Percentiles rank a stretch among this genome's conserved stretches.
Evolutionary conservation across 2,329 filamentous ascomycete genomes (phyloP).

Genomic region (Fusarium bactridioides): DNA sequence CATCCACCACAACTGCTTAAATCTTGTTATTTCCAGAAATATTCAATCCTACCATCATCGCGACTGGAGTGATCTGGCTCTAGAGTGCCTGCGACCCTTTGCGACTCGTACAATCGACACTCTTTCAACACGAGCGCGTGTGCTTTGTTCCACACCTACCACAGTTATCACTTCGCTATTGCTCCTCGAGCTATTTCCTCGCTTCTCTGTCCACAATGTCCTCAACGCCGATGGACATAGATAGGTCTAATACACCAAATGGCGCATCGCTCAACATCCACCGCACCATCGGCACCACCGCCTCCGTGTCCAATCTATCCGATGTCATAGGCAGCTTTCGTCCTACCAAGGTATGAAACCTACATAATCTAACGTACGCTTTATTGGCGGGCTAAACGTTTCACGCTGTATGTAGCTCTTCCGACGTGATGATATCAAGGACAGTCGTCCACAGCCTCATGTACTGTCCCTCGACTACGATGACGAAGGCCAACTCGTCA

Average conservation of each 20-base stretch:
- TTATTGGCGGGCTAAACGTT: background rate
- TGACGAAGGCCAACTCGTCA: constrained; percentile 89
- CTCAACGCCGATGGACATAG: constrained; percentile 66
- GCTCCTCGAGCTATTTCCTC: background rate
- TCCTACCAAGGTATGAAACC: constrained; percentile 76
- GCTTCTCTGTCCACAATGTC: constrained; percentile 50
- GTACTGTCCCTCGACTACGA: constrained; percentile 96
- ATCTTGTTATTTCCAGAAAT: background rate
- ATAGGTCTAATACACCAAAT: constrained; percentile 52
- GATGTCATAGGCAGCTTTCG: constrained; percentile 82
- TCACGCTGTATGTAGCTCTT: constrained; percentile 56
- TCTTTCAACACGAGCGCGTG: background rate
- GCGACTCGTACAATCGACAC: background rate
- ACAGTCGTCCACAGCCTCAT: constrained; percentile 62
- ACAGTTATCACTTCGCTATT: background rate
- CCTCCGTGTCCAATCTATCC: constrained; percentile 70
- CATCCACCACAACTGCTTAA: background rate
- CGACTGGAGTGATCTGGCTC: background rate
- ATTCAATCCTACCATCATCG: background rate
- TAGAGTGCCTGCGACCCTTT: background rate
- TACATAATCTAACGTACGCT: background rate
- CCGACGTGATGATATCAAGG: constrained; percentile 63
- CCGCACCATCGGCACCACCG: constrained; percentile 53
- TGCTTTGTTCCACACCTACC: background rate
- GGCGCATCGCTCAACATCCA: constrained; percentile 60